Base-by-base conservation (phyloP, 495 filamentous ascomycete species). In the Alectoria sarmentosa region DNA sequence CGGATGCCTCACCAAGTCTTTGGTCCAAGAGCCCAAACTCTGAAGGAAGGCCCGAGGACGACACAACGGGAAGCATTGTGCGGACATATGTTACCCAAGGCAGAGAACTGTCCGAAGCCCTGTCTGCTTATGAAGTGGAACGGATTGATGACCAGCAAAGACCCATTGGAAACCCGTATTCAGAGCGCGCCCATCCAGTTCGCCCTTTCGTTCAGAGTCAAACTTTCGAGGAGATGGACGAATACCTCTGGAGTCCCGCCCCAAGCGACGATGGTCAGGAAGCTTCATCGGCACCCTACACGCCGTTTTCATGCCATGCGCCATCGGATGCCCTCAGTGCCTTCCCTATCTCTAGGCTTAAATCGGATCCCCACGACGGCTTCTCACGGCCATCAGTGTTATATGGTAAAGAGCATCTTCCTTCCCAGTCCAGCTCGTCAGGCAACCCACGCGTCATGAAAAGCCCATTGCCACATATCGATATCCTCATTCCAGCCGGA, bases 161-260 rank as follows among this genome's bases (percentile, higher is more conserved):
- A 15, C 4, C 0, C 8, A 21, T 38, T n/a, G 9, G 19, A 36
- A 38, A 58, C 26, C 56, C 4, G 8, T 19, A 5, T 42, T 8
- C 41, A 42, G 8, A 42, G 41, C 41, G 8, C 15, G 15, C 15
- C 2, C 41, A 21, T 42, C 15, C 19, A 39, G 34, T 19, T n/a
- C 36, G 39, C 9, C 10, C 28, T 26, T 39, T 23, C 23, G 34
- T 17, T 30, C 48, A 32, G 11, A 57, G 37, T 34, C 48, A 48
- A 30, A 10, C 0, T 19, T 14, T 15, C 19, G 39, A 41, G 5
- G 34, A 63, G 48, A 46, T 61, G 7, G 59, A 49, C 13, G 44
- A 61, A 32, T 65, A 34, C 19, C 44, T 49, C 30, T 65, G 41
- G 55, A 61, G 58, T 26, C 64, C 64, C 8, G 44, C 44, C 19